phyloP scores from a whole-genome alignment of 2,329 filamentous ascomycete species.

The Exophiala bonariae region DNA sequence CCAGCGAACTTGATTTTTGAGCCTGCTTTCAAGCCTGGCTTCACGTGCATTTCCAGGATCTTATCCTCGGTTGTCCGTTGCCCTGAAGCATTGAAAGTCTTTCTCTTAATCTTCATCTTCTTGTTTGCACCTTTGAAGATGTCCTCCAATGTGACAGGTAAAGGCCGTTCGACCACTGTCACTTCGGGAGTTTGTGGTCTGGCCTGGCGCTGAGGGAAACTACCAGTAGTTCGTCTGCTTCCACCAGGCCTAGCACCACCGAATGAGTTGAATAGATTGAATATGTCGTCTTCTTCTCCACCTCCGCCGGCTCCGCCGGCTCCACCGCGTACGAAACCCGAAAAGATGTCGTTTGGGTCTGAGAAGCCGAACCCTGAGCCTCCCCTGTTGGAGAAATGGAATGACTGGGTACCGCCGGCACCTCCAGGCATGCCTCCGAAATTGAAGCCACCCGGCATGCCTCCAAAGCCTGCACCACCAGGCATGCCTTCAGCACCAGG shows the following conservation, averaged over 20 bases:
- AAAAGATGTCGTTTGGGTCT: conserved; percentile 80
- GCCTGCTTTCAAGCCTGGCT: conserved; percentile 90
- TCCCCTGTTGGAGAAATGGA: conserved; percentile 53
- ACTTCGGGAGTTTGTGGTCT: conserved; percentile 70
- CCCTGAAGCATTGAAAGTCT: conserved; percentile 82
- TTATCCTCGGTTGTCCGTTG: conserved; percentile 86
- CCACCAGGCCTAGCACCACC: conserved; percentile 36
- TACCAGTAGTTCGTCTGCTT: conserved; percentile 39
- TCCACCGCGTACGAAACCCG: conserved; percentile 68
- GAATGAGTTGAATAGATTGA: conserved; percentile 51
- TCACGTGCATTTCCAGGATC: conserved; percentile 92
- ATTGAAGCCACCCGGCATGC: conserved; percentile 55
- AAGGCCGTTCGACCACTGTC: conserved; percentile 81
- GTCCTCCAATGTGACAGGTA: conserved; percentile 83
- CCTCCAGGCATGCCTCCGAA: conserved; percentile 55
- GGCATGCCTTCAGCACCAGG: conserved; percentile 53
- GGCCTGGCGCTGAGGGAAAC: conserved; percentile 22
- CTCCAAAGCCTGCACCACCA: conserved; percentile 48
- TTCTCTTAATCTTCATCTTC: conserved; percentile 98
- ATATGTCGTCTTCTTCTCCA: conserved; percentile 58
- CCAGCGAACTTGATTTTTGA: conserved; percentile 98
- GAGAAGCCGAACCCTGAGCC: conserved; percentile 76
- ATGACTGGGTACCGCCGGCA: conserved; percentile 39
- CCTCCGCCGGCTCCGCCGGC: conserved; percentile 40
- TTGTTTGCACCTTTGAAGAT: conserved; percentile 84